Evolutionary conservation across 441 rosid species (phyloP).

Genomic region (Melastoma candidum): DNA sequence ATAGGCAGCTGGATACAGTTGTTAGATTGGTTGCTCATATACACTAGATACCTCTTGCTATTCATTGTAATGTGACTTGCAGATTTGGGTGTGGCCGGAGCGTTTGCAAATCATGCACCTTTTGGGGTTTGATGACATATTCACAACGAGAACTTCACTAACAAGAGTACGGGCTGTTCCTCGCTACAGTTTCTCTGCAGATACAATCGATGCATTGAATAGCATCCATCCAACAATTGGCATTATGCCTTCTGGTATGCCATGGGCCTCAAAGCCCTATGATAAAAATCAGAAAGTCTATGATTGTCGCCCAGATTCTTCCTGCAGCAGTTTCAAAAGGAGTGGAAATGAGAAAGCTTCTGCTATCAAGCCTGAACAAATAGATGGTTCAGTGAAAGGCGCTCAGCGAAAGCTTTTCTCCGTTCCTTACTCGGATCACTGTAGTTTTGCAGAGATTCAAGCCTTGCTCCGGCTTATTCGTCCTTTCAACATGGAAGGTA

Average conservation of each 20-base stretch:
- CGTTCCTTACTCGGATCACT: slow-evolving; percentile 69
- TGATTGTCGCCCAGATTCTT: slow-evolving; percentile 26
- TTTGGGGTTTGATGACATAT: slow-evolving; percentile 48
- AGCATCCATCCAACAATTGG: slow-evolving; percentile 58
- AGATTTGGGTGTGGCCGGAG: slow-evolving; percentile 97
- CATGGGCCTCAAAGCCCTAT: slow-evolving; percentile 41
- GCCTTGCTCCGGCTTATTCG: slow-evolving; percentile 50
- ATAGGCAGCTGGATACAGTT: too few species aligned
- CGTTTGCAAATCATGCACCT: slow-evolving; percentile 78
- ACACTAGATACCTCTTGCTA: neutral
- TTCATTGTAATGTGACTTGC: slow-evolving; percentile 4
- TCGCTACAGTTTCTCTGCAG: slow-evolving; percentile 61
- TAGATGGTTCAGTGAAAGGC: slow-evolving; percentile 26
- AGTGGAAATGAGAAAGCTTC: slow-evolving; percentile 9
- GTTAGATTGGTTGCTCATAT: neutral
- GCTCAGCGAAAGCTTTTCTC: slow-evolving; percentile 43
- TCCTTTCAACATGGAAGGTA: slow-evolving; percentile 57
- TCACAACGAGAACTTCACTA: slow-evolving; percentile 58
- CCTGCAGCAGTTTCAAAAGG: slow-evolving; percentile 20
- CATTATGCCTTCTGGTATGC: slow-evolving; percentile 87
- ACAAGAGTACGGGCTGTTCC: slow-evolving; percentile 81
- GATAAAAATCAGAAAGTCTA: slow-evolving; percentile 31
- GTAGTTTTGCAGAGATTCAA: slow-evolving; percentile 56
- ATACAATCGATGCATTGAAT: slow-evolving; percentile 56
- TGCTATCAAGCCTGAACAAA: slow-evolving; percentile 9